phyloP scores from a whole-genome alignment of 2,329 filamentous ascomycete genomes.

The Didymella arachidicola region DNA sequence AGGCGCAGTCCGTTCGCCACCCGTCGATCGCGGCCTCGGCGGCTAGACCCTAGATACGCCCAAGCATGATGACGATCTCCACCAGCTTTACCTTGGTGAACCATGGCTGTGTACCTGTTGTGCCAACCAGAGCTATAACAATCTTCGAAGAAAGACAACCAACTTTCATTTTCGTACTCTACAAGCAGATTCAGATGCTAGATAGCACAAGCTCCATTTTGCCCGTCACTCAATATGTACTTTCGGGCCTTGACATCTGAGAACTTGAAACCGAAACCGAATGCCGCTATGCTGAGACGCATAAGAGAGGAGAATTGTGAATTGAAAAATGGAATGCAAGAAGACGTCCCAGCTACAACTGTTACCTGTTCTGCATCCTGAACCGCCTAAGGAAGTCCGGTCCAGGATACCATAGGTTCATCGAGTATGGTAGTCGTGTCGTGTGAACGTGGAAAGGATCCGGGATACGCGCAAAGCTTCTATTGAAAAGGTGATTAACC shows the following conservation, averaged over 20 bases:
- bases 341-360: constrained; percentile 44
- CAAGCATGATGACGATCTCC: constrained; percentile 27
- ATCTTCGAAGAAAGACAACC: not conserved
- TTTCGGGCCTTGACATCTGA: constrained; percentile 19
- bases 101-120: not conserved
- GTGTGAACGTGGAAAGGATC: constrained; percentile 38
- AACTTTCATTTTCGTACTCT: constrained; percentile 33
- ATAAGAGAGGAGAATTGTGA: constrained; percentile 15
- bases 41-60: constrained; percentile 22
- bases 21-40: constrained; percentile 11
- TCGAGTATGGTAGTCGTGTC: constrained; percentile 34
- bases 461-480: constrained; percentile 33
- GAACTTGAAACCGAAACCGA: constrained; percentile 21
- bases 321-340: constrained; percentile 25
- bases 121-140: no score
- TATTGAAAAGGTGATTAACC: constrained; percentile 32
- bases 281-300: constrained; percentile 41
- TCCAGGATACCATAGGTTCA: constrained; percentile 33
- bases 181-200: constrained; percentile 25
- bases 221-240: constrained; percentile 26
- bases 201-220: constrained; percentile 1
- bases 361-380: constrained; percentile 23
- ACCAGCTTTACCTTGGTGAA: not conserved
- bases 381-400: constrained; percentile 25
- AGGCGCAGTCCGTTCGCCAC: constrained; percentile 34